Percentiles rank a stretch among this genome's conserved stretches.
Conservation (phyloP, 352 stramenopile species). For the Elongisporangium undulatum region DNA sequence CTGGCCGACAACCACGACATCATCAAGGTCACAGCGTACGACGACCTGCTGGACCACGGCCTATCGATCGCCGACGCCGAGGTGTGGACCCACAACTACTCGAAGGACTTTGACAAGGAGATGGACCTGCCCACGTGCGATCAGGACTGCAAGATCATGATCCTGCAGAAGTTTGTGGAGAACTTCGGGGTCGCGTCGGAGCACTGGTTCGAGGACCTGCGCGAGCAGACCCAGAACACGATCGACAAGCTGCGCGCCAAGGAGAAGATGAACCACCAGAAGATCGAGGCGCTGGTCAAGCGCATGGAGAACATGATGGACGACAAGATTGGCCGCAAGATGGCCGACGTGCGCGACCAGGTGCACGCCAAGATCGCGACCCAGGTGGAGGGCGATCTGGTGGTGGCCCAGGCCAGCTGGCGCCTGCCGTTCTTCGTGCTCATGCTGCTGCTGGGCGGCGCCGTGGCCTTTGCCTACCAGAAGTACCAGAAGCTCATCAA, state of each 20-base stretch:
- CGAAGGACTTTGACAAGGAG: conserved; percentile 71
- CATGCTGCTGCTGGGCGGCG: conserved; percentile 49
- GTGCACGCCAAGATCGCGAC: conserved; percentile 67
- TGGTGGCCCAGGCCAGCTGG: conserved; percentile 62
- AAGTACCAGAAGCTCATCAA: conserved; percentile 88
- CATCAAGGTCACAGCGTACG: conserved; percentile 57
- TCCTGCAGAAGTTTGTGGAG: conserved; percentile 74
- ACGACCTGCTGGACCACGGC: conserved; percentile 50
- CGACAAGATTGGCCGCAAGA: conserved; percentile 64
- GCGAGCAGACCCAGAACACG: conserved; percentile 73
- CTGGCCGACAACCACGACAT: conserved; percentile 85
- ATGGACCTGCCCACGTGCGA: conserved; percentile 58
- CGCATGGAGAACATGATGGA: conserved; percentile 73
- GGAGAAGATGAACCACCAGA: conserved; percentile 63
- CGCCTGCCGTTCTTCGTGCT: conserved; percentile 79
- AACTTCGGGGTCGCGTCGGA: conserved; percentile 84
- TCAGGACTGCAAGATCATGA: conserved; percentile 76
- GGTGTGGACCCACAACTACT: conserved; percentile 82
- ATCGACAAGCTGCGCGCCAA: conserved; percentile 70
- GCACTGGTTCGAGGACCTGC: conserved; percentile 81
- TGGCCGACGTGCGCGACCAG: conserved; percentile 50
- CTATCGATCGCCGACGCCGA: conserved; percentile 56
- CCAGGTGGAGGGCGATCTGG: conserved; percentile 65
- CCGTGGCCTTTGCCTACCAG: conserved; percentile 64
- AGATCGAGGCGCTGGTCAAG: conserved; percentile 66